Base-by-base conservation (phyloP, 208 protist species). In the Endotrypanum monterogeii region DNA sequence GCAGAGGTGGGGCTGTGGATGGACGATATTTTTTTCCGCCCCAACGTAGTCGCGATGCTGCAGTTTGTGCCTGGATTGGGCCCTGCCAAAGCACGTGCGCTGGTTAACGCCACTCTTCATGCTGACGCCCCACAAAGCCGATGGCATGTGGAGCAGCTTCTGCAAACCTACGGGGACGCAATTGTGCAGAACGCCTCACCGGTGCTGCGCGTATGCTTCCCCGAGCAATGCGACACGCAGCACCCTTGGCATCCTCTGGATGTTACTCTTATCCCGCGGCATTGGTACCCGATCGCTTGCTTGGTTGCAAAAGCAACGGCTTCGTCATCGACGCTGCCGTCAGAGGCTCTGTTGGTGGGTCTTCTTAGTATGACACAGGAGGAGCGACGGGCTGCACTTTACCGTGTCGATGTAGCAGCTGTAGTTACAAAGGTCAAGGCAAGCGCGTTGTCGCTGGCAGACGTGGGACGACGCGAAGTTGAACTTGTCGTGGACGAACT, bases 21-120 rank as follows among this genome's bases (percentile, higher is more conserved):
- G 3, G 80, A 87, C 41, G 85, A 94, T 62, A 83, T 83, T 48
- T 50, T 89, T 11, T 83, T 77, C 25, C 76, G 86, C 35, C 85
- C 89, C 11, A 84, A 89, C 61, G 82, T 78, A 39, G 81, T 73
- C 4, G 79, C 87, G 4, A 56, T 80, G 39, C 57, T 96, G 62
- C 92, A 96, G 84, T 96, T 96, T 69, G 73, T 96, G 18, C 76
- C 90, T 7, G 92, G 92, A n/a, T 80, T 96, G 51, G 92, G 90
- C 20, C 74, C 79, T 5, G 68, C 63, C 41, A 90, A 89, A 61
- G 87, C 89, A 14, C 81, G 78, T 0, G 84, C 84, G 46, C 32
- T 94, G 9, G 71, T 83, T 20, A 69, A 83, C 35, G 35, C 86
- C 12, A 18, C 89, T 28, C 68, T 54, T 8, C 62, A 78, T 14